Conservation (phyloP, 495 filamentous ascomycete genomes). For the Trichoderma gamsii region DNA sequence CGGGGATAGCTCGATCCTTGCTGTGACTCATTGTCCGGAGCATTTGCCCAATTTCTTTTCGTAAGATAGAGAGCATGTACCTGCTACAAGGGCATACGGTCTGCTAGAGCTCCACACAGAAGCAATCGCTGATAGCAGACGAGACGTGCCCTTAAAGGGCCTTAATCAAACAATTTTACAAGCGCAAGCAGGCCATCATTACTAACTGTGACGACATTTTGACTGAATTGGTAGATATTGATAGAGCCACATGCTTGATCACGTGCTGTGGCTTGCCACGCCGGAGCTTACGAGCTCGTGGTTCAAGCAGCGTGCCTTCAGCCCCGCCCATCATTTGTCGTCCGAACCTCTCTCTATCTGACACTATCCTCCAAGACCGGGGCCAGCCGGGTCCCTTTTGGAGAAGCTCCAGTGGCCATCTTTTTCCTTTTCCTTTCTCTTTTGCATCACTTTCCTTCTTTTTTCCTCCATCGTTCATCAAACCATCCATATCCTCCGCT, state of each 20-base stretch:
- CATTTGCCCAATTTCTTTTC: too few species aligned
- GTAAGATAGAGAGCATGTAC: too few species aligned
- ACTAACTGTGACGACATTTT: background rate
- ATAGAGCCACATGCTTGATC: background rate
- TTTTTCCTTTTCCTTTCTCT: background rate
- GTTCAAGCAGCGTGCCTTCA: background rate
- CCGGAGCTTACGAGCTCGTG: background rate
- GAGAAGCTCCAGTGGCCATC: slow-evolving; percentile 5
- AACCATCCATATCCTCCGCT: background rate
- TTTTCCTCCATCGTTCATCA: background rate
- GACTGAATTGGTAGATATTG: background rate
- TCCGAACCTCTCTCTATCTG: background rate
- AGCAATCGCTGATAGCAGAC: too few species aligned
- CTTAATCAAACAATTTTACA: background rate
- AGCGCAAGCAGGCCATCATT: background rate
- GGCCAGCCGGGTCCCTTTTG: slow-evolving; percentile 13
- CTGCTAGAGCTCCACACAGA: too few species aligned
- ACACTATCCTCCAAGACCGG: slow-evolving; percentile 1
- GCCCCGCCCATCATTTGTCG: background rate
- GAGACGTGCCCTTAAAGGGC: too few species aligned
- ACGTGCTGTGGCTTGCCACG: background rate
- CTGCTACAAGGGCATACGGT: too few species aligned
- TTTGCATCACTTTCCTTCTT: background rate
- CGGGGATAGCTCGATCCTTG: too few species aligned
- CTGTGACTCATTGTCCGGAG: too few species aligned